These are phyloP conservation scores for Sporothrix brunneoviolacea DNA, from an alignment of 2,329 filamentous ascomycete genomes.

Conservation along the genomic window DNA sequence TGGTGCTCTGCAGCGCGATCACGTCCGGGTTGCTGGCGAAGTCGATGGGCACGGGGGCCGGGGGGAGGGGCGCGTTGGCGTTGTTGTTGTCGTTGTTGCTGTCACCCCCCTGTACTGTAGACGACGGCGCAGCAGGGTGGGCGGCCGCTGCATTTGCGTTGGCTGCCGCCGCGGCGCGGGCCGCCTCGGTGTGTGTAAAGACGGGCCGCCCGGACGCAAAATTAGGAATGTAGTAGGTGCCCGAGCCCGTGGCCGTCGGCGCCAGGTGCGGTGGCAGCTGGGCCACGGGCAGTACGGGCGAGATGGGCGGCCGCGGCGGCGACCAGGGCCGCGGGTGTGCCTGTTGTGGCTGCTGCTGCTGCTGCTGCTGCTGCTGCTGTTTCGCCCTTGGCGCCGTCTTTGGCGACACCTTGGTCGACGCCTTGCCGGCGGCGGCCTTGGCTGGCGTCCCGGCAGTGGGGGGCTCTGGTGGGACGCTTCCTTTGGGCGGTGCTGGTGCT, in stretches of 20 bases:
- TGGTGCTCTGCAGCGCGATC: constrained; percentile 76
- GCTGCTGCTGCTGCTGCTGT: background rate
- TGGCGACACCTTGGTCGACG: background rate
- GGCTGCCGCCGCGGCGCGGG: constrained; percentile 12
- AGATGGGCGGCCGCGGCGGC: constrained; percentile 44
- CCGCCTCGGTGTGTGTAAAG: constrained; percentile 14
- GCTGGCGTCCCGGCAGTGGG: background rate
- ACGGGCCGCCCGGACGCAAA: constrained; percentile 16
- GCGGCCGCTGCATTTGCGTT: background rate
- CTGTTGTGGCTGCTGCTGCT: background rate
- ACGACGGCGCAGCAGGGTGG: background rate
- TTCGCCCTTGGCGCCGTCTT: background rate
- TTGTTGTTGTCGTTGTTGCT: background rate
- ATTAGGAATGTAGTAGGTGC: constrained; percentile 18
- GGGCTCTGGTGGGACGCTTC: background rate
- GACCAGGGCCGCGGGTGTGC: constrained; percentile 32
- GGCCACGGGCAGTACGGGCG: constrained; percentile 43
- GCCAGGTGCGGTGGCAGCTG: constrained; percentile 26
- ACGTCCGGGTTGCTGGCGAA: constrained; percentile 72
- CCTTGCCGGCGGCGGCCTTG: background rate
- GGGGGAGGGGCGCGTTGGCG: constrained; percentile 27
- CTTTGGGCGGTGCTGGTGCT: background rate
- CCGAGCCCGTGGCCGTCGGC: constrained; percentile 29
- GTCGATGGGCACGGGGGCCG: constrained; percentile 46
- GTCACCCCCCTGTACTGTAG: no score